Evolutionary conservation across 129 eudicot genomes (phyloP).

Genomic region (Saussurea involucrata): DNA sequence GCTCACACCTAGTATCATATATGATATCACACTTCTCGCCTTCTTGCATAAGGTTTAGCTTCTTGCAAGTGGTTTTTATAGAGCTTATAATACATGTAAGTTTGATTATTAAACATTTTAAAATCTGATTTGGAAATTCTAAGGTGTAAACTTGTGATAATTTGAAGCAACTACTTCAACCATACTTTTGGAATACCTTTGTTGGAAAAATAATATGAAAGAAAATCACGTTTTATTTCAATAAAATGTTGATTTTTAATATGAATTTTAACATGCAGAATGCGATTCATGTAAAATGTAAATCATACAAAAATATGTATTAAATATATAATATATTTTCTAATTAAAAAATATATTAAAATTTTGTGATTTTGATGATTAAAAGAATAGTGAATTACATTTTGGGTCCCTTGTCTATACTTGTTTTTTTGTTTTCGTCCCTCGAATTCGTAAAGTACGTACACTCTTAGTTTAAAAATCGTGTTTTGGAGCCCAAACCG

Average conservation of each 20-base stretch:
- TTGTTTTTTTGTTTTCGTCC: too few species aligned
- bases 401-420: too few species aligned
- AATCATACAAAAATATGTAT: background rate
- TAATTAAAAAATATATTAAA: background rate
- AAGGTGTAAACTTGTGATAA: background rate
- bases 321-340: background rate
- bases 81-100: background rate
- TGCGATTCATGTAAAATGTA: background rate
- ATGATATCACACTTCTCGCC: too few species aligned
- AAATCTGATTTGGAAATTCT: background rate
- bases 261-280: conserved; percentile 35
- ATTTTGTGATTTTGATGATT: too few species aligned
- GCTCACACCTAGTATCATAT: too few species aligned
- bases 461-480: too few species aligned
- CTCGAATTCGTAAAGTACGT: too few species aligned
- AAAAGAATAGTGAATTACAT: too few species aligned
- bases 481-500: too few species aligned
- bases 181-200: conserved; percentile 53
- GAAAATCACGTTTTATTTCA: conserved; percentile 58
- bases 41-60: too few species aligned
- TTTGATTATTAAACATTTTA: too few species aligned
- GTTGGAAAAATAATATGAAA: conserved; percentile 43
- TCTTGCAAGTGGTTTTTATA: background rate
- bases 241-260: background rate
- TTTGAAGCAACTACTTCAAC: conserved; percentile 33